Base-by-base conservation (phyloP, 192 early-diverging fungal species). In the Umbelopsis sp. region DNA sequence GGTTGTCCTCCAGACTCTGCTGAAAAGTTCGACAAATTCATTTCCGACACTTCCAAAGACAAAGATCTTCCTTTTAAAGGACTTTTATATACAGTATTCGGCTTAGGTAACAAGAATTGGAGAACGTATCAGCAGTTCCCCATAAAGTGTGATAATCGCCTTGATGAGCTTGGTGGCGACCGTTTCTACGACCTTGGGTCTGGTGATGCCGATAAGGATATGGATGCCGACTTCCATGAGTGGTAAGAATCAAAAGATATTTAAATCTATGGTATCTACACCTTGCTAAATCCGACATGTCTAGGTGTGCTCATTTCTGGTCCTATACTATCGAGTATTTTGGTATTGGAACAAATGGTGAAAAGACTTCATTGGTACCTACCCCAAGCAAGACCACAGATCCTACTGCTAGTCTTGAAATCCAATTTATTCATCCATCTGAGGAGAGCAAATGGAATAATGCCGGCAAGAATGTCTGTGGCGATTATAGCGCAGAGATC, bases 91-190 rank as follows among this genome's bases (percentile, higher is more conserved):
- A 69, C 80, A 21, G 84, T 88, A 24, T 88, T 88, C 79, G 88
- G 88, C 22, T 75, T 84, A 20, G 88, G 88, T 22, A 89, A 89
- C 76, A 76, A 74, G 26, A 80, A 87, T 67, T 88, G 88, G 88
- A 69, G 81, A 36, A 89, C 88, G 16, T 89, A 81, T 70, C 85
- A 87, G 32, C 53, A 66, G 38, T 88, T 89, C 75, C 88, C 88
- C 11, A 70, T 41, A 14, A 76, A 81, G 31, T 69, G 88, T 43
- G 75, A 86, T 45, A 52, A 44, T 10, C 20, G 43, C 8, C 70
- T 88, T 34, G 85, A 82, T 20, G 44, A 56, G 41, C 71, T 89
- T n/a, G 88, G 88, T 10, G 88, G 77, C 10, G 51, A 65, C 1
- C 77, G 79, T 12, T 34, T 87, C 41, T 75, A 80, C 29, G 25